phyloP scores from a whole-genome alignment of 805 yeast genomes.

The Candida palmyrensis region DNA sequence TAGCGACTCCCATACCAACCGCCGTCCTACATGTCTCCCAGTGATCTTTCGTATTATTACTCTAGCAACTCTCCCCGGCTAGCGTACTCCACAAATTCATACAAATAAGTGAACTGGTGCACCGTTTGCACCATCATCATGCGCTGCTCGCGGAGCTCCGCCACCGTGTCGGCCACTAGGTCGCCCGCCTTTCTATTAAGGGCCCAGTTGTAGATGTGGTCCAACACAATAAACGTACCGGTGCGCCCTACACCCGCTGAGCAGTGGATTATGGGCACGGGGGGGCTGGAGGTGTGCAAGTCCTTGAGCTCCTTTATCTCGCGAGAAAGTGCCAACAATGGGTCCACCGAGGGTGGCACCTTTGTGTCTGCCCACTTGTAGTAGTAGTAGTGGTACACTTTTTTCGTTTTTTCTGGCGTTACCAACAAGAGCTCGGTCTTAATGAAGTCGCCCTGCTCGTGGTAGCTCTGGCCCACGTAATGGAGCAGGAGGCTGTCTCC shows the following conservation, averaged over 20 bases:
- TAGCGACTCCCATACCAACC: no score
- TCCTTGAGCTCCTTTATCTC: slow-evolving; percentile 10
- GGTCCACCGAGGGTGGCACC: slow-evolving; percentile 29
- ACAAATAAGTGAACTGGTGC: slow-evolving; percentile 32
- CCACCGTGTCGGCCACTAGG: slow-evolving; percentile 23
- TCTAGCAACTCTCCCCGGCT: no score
- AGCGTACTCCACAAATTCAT: slow-evolving; percentile 22
- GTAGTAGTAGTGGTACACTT: slow-evolving; percentile 36
- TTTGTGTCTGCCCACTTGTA: slow-evolving; percentile 42
- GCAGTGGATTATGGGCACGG: slow-evolving; percentile 33
- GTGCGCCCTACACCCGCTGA: slow-evolving; percentile 48
- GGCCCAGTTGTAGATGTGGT: slow-evolving; percentile 20
- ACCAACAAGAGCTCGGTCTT: slow-evolving; percentile 22
- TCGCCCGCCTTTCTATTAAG: slow-evolving; percentile 12
- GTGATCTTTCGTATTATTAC: no score
- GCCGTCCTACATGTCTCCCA: no score
- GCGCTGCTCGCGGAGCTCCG: slow-evolving; percentile 24
- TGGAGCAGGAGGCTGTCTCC: slow-evolving; percentile 4
- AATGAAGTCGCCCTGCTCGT: slow-evolving; percentile 15
- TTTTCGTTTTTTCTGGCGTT: slow-evolving; percentile 14
- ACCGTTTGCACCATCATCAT: slow-evolving; percentile 43
- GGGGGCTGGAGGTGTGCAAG: slow-evolving; percentile 1
- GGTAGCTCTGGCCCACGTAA: slow-evolving; percentile 13
- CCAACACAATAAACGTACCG: slow-evolving; percentile 35
- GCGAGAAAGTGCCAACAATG: slow-evolving; percentile 21